Percentiles rank a stretch among this genome's conserved stretches.
Evolutionary conservation across 192 early-diverging fungal species (phyloP).

Genomic region (Backusella sp.): DNA sequence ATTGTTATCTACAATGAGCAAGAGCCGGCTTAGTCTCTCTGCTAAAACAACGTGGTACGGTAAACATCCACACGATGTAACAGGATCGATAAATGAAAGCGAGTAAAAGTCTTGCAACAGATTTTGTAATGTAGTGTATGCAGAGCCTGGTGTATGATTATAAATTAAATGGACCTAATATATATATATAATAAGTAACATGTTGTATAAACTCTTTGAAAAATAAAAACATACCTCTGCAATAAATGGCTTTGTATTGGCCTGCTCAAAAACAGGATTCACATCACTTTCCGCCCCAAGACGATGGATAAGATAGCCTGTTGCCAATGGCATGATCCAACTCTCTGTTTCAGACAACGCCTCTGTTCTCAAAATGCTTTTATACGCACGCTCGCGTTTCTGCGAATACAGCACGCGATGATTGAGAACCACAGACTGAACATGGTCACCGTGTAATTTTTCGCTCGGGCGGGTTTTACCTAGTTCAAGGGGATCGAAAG

Average conservation of each 20-base stretch:
- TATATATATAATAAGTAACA: neutral
- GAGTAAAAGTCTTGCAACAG: conserved; percentile 46
- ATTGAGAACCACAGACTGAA: conserved; percentile 41
- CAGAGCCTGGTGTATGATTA: conserved; percentile 15
- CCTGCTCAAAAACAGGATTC: conserved; percentile 39
- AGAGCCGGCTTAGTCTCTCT: conserved; percentile 40
- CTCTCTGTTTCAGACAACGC: conserved; percentile 7
- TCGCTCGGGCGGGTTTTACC: neutral
- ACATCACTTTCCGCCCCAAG: conserved; percentile 29
- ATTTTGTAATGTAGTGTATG: conserved; percentile 38
- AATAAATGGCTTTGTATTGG: conserved; percentile 33
- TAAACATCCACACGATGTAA: conserved; percentile 41
- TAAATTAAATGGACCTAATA: conserved; percentile 32
- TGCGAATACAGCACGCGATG: conserved; percentile 43
- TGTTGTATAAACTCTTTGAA: neutral
- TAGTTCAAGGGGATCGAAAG: neutral
- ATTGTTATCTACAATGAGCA: conserved; percentile 17
- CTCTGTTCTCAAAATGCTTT: conserved; percentile 3
- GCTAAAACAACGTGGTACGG: conserved; percentile 43
- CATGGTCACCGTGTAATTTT: conserved; percentile 18
- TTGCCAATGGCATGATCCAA: conserved; percentile 44
- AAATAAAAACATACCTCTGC: conserved; percentile 30
- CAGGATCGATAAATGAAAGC: conserved; percentile 40
- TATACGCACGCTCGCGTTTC: conserved; percentile 19
- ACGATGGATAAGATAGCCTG: conserved; percentile 43